A percentile compares a stretch with the other conserved stretches of the same genome.
These are phyloP conservation scores for Coemansia sp. DNA, from an alignment of 192 early-diverging fungal genomes.

Conservation along the genomic window DNA sequence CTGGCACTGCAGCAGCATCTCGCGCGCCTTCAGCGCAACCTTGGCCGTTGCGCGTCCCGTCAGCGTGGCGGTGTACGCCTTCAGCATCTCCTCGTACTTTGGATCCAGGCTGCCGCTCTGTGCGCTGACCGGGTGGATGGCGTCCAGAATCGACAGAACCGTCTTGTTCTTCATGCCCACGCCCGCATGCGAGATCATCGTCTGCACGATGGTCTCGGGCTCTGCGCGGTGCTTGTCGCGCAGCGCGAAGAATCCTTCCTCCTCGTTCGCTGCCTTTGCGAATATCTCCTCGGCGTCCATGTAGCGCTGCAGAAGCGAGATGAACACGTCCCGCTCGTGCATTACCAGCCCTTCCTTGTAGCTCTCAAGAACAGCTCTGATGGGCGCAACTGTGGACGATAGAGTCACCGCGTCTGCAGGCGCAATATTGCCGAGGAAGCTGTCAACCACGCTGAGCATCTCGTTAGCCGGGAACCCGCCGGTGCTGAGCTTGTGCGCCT, in stretches of 20 bases:
- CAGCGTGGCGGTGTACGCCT: constrained; percentile 72
- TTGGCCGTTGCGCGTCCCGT: constrained; percentile 74
- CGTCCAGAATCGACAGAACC: constrained; percentile 75
- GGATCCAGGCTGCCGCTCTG: constrained; percentile 66
- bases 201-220: constrained; percentile 65
- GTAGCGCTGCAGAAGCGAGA: constrained; percentile 80
- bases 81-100: constrained; percentile 75
- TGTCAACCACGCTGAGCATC: constrained; percentile 65
- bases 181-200: constrained; percentile 84
- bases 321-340: constrained; percentile 73
- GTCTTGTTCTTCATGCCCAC: constrained; percentile 76
- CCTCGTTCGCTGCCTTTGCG: constrained; percentile 67
- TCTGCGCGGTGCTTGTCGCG: constrained; percentile 86
- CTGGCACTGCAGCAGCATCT: constrained; percentile 90
- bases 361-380: constrained; percentile 65
- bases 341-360: constrained; percentile 75
- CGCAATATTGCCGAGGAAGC: constrained; percentile 54
- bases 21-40: constrained; percentile 92
- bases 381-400: constrained; percentile 63
- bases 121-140: constrained; percentile 65
- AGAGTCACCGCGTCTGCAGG: constrained; percentile 68
- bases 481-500: constrained; percentile 26
- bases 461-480: constrained; percentile 69
- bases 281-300: constrained; percentile 84
- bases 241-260: constrained; percentile 80